These are phyloP conservation scores for Phytophthora constricta DNA, from an alignment of 352 stramenopile genomes.

Conservation along the genomic window DNA sequence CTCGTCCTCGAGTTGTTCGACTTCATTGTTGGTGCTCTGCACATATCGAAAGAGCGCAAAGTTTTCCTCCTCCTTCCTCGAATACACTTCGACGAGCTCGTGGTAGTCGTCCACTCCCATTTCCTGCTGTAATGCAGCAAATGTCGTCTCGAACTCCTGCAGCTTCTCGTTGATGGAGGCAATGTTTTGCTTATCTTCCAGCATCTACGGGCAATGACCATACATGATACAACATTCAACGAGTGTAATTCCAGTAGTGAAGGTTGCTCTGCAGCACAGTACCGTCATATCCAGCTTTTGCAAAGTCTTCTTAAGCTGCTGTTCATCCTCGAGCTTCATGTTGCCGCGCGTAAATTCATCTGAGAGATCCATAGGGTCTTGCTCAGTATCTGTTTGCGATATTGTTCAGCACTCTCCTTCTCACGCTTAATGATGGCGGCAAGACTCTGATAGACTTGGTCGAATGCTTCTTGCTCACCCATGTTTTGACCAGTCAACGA, in stretches of 20 bases:
- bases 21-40: conserved; percentile 81
- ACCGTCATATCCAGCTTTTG: conserved; percentile 70
- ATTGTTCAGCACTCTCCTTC: conserved; percentile 76
- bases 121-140: conserved; percentile 63
- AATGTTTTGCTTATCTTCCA: conserved; percentile 75
- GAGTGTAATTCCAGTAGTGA: background rate
- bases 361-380: conserved; percentile 66
- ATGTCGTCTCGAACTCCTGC: conserved; percentile 78
- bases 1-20: conserved; percentile 83
- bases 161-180: conserved; percentile 74
- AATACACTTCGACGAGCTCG: conserved; percentile 63
- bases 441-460: conserved; percentile 76
- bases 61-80: conserved; percentile 81
- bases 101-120: conserved; percentile 74
- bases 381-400: conserved; percentile 80
- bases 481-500: conserved; percentile 72
- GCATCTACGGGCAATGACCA: conserved; percentile 40
- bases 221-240: background rate
- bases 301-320: conserved; percentile 71
- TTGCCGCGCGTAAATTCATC: conserved; percentile 80
- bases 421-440: conserved; percentile 76
- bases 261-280: background rate
- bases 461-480: conserved; percentile 79
- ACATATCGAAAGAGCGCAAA: conserved; percentile 84
- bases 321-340: conserved; percentile 79